phyloP scores from a whole-genome alignment of 768 basidiomycete species.

The Crassisporium funariophilum region DNA sequence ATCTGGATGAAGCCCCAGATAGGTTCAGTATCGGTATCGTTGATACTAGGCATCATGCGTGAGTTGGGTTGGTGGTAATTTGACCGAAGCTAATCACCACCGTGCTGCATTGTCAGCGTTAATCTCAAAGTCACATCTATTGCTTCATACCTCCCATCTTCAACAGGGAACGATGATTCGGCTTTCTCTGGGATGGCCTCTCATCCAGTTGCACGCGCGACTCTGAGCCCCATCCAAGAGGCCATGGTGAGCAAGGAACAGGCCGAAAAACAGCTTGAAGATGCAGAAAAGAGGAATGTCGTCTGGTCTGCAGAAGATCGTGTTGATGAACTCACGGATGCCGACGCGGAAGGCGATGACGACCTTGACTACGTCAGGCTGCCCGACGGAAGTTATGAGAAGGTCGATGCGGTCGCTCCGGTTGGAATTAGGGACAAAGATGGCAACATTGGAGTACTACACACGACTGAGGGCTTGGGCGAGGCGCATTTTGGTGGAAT shows the following conservation, averaged over 20 bases:
- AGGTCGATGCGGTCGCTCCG: constrained; percentile 37
- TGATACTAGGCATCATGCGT: constrained; percentile 77
- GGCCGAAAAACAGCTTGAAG: constrained; percentile 59
- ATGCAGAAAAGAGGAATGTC: constrained; percentile 62
- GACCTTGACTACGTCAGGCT: constrained; percentile 46
- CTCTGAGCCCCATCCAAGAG: constrained; percentile 61
- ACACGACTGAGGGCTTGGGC: constrained; percentile 30
- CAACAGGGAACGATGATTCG: constrained; percentile 57
- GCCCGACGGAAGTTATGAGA: constrained; percentile 38
- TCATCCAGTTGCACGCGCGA: constrained; percentile 29
- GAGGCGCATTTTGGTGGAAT: constrained; percentile 55
- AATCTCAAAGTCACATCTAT: constrained; percentile 74
- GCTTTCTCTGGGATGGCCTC: constrained; percentile 53
- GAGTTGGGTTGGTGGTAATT: too few relatives aligned
- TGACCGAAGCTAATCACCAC: too few relatives aligned
- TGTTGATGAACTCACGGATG: constrained; percentile 45
- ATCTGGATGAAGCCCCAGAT: constrained; percentile 71
- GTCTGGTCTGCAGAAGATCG: constrained; percentile 65
- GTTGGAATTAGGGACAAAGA: constrained; percentile 60
- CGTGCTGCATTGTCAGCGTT: too few relatives aligned
- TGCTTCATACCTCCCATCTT: constrained; percentile 69
- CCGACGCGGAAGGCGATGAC: constrained; percentile 63
- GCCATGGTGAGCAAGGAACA: constrained; percentile 53
- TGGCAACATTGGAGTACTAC: constrained; percentile 53
- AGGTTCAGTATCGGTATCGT: constrained; percentile 68